Evolutionary conservation across 345 rosid genomes (phyloP).

Genomic region (Gossypium australe): DNA sequence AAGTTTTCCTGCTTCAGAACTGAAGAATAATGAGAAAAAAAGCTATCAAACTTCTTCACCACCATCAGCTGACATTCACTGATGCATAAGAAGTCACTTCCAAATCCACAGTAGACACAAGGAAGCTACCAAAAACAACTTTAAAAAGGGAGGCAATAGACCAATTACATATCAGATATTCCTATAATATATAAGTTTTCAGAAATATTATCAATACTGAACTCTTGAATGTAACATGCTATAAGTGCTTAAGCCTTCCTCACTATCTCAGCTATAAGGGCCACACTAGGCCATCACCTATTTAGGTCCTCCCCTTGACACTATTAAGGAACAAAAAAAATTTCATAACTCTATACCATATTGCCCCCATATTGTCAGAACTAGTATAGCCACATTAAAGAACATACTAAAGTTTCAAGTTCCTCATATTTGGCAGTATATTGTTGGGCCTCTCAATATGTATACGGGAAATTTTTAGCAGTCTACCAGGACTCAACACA

Average conservation of each 20-base stretch:
- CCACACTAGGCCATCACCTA: background rate
- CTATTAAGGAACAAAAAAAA: background rate
- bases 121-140: background rate
- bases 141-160: background rate
- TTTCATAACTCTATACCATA: background rate
- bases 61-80: background rate
- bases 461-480: background rate
- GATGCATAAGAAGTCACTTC: background rate
- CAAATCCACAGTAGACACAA: background rate
- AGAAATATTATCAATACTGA: background rate
- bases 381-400: background rate
- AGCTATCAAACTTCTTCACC: background rate
- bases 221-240: background rate
- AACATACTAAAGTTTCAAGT: constrained; percentile 4
- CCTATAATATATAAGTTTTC: too few species aligned
- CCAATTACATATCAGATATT: background rate
- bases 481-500: background rate
- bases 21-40: background rate
- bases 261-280: background rate
- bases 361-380: background rate
- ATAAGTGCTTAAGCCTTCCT: background rate
- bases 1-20: background rate
- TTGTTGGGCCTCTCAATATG: background rate
- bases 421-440: background rate
- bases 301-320: background rate